Percentiles rank a stretch among this genome's conserved stretches.
These are phyloP conservation scores for Rutstroemia sp. DNA, from an alignment of 2,329 filamentous ascomycete species.

Conservation along the genomic window DNA sequence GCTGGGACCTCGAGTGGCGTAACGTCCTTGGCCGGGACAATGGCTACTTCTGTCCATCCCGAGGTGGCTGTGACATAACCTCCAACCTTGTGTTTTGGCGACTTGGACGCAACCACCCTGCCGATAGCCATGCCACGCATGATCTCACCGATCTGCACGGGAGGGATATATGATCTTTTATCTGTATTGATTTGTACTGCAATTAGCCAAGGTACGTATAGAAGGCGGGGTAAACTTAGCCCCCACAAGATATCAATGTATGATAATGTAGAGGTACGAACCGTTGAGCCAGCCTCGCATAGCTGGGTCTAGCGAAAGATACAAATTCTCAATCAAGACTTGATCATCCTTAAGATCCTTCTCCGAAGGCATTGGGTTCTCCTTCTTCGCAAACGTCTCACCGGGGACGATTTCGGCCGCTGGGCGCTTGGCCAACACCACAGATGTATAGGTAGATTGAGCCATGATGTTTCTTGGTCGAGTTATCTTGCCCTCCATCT, in stretches of 20 bases:
- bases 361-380: conserved; percentile 37
- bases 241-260: background rate
- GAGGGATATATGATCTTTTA: conserved; percentile 56
- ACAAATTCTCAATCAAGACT: conserved; percentile 53
- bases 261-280: conserved; percentile 24
- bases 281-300: conserved; percentile 67
- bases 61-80: conserved; percentile 46
- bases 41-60: conserved; percentile 62
- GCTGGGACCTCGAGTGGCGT: conserved; percentile 35
- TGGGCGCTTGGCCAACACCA: conserved; percentile 59
- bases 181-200: conserved; percentile 21
- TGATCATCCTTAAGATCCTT: conserved; percentile 54
- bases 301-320: conserved; percentile 66
- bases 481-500: conserved; percentile 15
- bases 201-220: background rate
- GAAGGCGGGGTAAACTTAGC: background rate
- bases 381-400: conserved; percentile 53
- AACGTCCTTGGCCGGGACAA: conserved; percentile 46
- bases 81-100: conserved; percentile 45
- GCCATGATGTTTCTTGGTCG: conserved; percentile 25
- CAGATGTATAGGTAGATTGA: conserved; percentile 28
- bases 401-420: conserved; percentile 53
- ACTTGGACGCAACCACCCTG: conserved; percentile 55
- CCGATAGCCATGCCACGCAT: conserved; percentile 60
- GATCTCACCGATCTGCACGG: conserved; percentile 57